Base-by-base conservation (phyloP, 257 asterid species). In the Linaria vulgaris region DNA sequence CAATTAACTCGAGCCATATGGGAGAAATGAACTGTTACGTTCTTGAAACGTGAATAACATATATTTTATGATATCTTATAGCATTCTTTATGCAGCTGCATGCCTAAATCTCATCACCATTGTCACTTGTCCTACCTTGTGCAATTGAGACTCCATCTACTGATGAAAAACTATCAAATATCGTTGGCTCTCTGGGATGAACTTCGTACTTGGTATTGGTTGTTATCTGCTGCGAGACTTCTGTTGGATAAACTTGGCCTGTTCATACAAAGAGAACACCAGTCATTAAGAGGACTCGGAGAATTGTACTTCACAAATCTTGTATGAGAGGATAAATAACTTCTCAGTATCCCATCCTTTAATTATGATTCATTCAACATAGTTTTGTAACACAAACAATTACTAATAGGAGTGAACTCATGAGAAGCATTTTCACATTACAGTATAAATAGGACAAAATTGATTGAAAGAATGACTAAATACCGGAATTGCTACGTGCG, bases 161-260 rank as follows among this genome's bases (percentile, higher is more conserved):
- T 3, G 78, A 66, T 12, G 81, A 64, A 31, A 16, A 48, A 57
- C 59, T 70, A 50, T 70, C 71, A 20, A 72, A 51, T 43, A 45
- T 76, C 62, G 70, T 60, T 43, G 74, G 45, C 63, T 82, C 80
- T 64, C 79, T 72, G 6, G 79, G 20, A 52, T 60, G 85, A 71
- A 82, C 58, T 57, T 76, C 76, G 16, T 68, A 51, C 25, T 73
- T 71, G 43, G 78, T 62, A 54, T 59, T 39, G 19, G 77, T 69
- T 57, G 56, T 74, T 56, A 37, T 53, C 58, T 79, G 88, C 69
- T 79, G 77, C 69, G 84, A 61, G 19, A 60, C 74, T 54, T 79
- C 76, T 51, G 52, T 20, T 56, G 68, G 68, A 61, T 62, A 48
- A 11, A 48, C 25, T n/a, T 72, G 79, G 46, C 79, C 91, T 81